Evolutionary conservation across 768 basidiomycete genomes (phyloP).

Genomic region (Galerina marginata): DNA sequence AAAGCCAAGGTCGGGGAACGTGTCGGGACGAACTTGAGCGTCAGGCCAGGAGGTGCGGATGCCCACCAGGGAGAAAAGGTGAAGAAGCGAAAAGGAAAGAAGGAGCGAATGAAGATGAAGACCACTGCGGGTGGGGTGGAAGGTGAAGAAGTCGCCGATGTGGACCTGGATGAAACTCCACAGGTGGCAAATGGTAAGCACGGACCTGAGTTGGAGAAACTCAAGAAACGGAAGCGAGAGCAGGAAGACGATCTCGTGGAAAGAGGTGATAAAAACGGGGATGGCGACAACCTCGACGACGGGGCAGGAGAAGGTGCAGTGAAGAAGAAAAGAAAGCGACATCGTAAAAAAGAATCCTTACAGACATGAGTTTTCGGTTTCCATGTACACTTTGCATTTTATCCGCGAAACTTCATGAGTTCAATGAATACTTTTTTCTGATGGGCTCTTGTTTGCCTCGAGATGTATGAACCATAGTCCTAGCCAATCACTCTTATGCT

Average conservation of each 20-base stretch:
- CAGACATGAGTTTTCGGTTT: too few species aligned
- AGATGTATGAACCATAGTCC: too few species aligned
- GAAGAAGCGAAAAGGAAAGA: slow-evolving; percentile 75
- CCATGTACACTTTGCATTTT: too few species aligned
- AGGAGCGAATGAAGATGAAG: slow-evolving; percentile 64
- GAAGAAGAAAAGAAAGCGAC: slow-evolving; percentile 44
- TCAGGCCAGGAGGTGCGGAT: slow-evolving; percentile 7
- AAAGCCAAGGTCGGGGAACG: slow-evolving; percentile 64
- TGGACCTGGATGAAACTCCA: slow-evolving; percentile 44
- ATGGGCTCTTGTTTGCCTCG: too few species aligned
- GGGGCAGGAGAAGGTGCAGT: slow-evolving; percentile 22
- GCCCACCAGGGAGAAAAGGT: slow-evolving; percentile 30
- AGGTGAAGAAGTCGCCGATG: slow-evolving; percentile 22
- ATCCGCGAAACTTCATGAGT: too few species aligned
- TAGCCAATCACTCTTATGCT: too few species aligned
- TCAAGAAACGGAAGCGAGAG: slow-evolving; percentile 49
- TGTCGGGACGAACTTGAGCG: slow-evolving; percentile 15
- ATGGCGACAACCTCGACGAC: slow-evolving; percentile 3
- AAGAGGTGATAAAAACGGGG: not conserved
- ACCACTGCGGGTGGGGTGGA: slow-evolving; percentile 31
- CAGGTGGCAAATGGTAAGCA: not conserved
- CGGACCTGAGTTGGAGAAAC: not conserved
- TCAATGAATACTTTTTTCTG: too few species aligned
- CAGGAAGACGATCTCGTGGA: slow-evolving; percentile 16
- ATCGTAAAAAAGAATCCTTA: slow-evolving; percentile 20